Base-by-base conservation (phyloP, 2,329 filamentous ascomycete species). In the Pyrenochaeta sp. region DNA sequence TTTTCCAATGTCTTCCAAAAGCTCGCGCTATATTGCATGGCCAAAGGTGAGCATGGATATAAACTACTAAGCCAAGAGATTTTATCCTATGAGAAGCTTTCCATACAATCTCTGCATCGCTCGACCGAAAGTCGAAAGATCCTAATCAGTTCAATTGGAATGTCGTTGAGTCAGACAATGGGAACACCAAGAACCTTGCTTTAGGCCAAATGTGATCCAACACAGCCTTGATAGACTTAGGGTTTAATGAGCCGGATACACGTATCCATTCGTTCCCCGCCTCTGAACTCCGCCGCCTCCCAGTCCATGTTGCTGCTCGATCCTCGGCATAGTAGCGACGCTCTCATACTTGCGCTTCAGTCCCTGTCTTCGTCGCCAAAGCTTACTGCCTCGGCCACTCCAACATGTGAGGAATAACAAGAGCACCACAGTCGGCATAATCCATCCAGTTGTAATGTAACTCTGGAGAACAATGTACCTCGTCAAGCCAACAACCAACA, bases 401-500 rank as follows among this genome's bases (percentile, higher is more conserved):
- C 55, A 25, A 28, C 53, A 61, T 22, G 58, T 52, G 47, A 56
- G 36, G 50, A 47, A 61, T 12, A 64, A 43, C 34, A 28, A 34
- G n/a, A 64, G 25, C 36, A 54, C 50, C 19, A 61, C 54, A 1
- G 61, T 58, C 19, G 61, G 61, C 34, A 61, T 34, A 1, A 61
- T 48, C 61, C 61, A 64, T 8, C 47, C 19, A 9, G 28, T 56
- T 6, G 24, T 12, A 19, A 61, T 40, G 39, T 53, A 64, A 2
- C 54, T 45, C n/a, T 53, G 34, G 8, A 58, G 39, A 27, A 52
- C 56, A 1, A 15, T 27, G 7, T 48, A 22, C n/a, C 50, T 37
- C 7, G n/a, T 45, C 28, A 54, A 30, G 19, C 58, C 58, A 1
- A 50, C n/a, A 2, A 50, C 49, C 7, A 64, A 32, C 24, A 58